phyloP scores from a whole-genome alignment of 1,139 yeast genomes.

The Kluyveromyces marxianus region DNA sequence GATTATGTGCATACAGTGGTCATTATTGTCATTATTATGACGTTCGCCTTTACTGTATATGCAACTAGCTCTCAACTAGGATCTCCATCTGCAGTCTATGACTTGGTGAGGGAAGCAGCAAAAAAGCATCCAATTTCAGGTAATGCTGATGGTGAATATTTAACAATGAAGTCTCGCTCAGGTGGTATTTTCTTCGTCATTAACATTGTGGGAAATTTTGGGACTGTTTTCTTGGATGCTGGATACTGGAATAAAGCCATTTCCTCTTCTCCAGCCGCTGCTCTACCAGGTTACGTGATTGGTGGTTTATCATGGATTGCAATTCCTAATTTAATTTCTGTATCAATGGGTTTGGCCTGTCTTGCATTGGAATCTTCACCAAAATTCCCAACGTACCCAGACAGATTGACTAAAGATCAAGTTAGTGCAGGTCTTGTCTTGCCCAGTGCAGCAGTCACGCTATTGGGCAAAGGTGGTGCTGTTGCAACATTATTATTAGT shows the following conservation, averaged over 20 bases:
- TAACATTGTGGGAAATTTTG: conserved; percentile 79
- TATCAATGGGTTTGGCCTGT: conserved; percentile 79
- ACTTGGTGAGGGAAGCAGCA: conserved; percentile 52
- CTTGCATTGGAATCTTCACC: conserved; percentile 61
- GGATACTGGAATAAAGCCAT: conserved; percentile 91
- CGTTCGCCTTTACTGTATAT: conserved; percentile 56
- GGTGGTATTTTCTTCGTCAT: conserved; percentile 83
- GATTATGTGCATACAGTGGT: conserved; percentile 73
- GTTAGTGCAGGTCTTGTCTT: conserved; percentile 75
- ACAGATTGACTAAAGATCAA: conserved; percentile 54
- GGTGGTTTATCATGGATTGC: conserved; percentile 95
- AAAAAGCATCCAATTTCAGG: conserved; percentile 56
- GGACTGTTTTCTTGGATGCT: conserved; percentile 81
- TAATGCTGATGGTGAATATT: conserved; percentile 65
- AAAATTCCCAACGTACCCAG: conserved; percentile 72
- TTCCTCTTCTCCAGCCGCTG: conserved; percentile 77
- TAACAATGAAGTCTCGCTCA: conserved; percentile 69
- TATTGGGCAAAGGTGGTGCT: conserved; percentile 83
- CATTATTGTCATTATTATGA: conserved; percentile 51
- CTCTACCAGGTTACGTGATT: conserved; percentile 80
- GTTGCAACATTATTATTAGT: conserved; percentile 68
- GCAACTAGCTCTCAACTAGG: conserved; percentile 60
- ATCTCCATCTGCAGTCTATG: conserved; percentile 77
- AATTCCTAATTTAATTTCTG: conserved; percentile 72
- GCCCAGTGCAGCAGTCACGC: conserved; percentile 80